These are phyloP conservation scores for Penicillium palitans DNA, from an alignment of 2,329 filamentous ascomycete genomes.

Conservation along the genomic window DNA sequence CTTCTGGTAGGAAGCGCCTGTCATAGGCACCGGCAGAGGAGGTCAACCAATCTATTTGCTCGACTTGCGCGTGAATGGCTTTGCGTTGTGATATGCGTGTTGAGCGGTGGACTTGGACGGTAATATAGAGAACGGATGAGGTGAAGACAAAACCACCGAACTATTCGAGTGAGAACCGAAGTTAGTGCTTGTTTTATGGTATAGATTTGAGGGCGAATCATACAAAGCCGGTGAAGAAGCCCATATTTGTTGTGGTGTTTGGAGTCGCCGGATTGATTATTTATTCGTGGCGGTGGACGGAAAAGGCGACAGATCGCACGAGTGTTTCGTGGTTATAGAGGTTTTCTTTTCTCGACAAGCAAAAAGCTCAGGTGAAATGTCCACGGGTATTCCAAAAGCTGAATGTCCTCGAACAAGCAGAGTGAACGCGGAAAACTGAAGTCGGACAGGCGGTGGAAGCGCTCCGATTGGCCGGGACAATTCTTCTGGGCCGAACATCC, in stretches of 20 bases:
- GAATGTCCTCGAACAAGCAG: not conserved
- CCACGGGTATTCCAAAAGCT: not conserved
- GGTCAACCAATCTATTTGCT: slow-evolving; percentile 43
- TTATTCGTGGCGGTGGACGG: not conserved
- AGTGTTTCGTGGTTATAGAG: not conserved
- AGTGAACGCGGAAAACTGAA: slow-evolving; percentile 18
- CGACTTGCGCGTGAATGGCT: slow-evolving; percentile 47
- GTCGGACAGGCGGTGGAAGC: slow-evolving; percentile 26
- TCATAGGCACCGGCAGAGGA: slow-evolving; percentile 39
- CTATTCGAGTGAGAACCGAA: slow-evolving; percentile 44
- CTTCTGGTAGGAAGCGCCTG: slow-evolving; percentile 26
- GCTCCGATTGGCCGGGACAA: slow-evolving; percentile 42
- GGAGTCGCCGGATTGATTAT: not conserved
- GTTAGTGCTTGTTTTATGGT: slow-evolving; percentile 9
- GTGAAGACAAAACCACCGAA: slow-evolving; percentile 75
- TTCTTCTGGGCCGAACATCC: slow-evolving; percentile 30
- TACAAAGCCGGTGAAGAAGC: slow-evolving; percentile 74
- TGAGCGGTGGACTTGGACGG: slow-evolving; percentile 67
- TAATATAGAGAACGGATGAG: slow-evolving; percentile 70
- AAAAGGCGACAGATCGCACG: too few species aligned
- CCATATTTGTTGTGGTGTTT: slow-evolving; percentile 52
- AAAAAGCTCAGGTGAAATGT: not conserved
- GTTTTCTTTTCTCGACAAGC: not conserved
- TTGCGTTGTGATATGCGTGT: slow-evolving; percentile 57
- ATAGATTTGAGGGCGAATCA: slow-evolving; percentile 33